Conservation (phyloP, 805 yeast species). For the Wickerhamiella hasegawae region DNA sequence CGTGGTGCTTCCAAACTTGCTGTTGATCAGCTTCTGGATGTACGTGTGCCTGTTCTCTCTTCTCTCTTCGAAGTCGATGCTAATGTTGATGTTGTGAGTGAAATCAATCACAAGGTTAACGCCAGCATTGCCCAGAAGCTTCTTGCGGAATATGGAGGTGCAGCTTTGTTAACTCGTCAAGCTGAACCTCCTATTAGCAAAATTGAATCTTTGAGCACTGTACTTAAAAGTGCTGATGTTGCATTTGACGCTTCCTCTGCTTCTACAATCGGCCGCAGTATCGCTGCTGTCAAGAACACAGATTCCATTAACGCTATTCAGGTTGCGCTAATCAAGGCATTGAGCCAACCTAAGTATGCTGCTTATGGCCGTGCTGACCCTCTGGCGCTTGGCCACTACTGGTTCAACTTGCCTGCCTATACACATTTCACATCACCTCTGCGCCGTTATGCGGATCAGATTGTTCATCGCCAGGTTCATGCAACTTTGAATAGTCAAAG, state of each 20-base stretch:
- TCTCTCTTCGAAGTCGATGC: conserved; percentile 3
- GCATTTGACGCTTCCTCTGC: conserved; percentile 61
- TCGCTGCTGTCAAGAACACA: conserved; percentile 46
- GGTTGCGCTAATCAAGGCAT: conserved; percentile 60
- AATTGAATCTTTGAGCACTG: conserved; percentile 61
- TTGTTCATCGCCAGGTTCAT: conserved; percentile 86
- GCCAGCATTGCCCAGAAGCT: conserved; percentile 69
- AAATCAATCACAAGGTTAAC: conserved; percentile 64
- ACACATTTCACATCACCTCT: conserved; percentile 91
- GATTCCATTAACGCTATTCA: conserved; percentile 59
- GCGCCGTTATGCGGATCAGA: conserved; percentile 79
- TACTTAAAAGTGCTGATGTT: conserved; percentile 36
- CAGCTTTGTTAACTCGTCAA: conserved; percentile 76
- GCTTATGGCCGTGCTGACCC: conserved; percentile 79
- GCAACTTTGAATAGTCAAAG: conserved; percentile 29
- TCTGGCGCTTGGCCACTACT: conserved; percentile 62
- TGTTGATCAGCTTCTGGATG: conserved; percentile 8
- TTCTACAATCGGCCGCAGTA: conserved; percentile 53
- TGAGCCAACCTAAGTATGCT: conserved; percentile 74
- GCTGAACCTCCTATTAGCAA: conserved; percentile 69
- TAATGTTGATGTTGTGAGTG: conserved; percentile 35
- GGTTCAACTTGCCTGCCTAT: conserved; percentile 67
- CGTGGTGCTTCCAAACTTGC: background rate
- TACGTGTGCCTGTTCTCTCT: conserved; percentile 8
- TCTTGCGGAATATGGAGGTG: conserved; percentile 61